Evolutionary conservation across 1,284 basidiomycete genomes (phyloP), one percentile per base, ranked within the genome.

Genomic region (Blastosporella zonata): DNA sequence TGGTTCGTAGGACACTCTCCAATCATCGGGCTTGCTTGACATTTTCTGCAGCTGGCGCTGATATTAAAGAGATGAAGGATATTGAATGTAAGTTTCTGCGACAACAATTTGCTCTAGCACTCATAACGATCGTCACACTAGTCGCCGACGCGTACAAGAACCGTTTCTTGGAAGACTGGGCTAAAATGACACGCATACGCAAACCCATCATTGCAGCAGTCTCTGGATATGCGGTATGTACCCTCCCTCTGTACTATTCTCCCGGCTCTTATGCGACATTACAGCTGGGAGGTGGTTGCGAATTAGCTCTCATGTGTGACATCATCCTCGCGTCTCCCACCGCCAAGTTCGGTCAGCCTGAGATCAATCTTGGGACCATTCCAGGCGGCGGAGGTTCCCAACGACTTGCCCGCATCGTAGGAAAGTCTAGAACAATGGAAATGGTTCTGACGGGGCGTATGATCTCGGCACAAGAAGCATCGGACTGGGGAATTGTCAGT

Each of bases 141-240:
- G 90, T 87, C 64, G 75, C 87, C 15, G 89, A 95, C 50, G 93
- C 87, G 1, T 98, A 93, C 79, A 86, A 85, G 67, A 81, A 77
- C 69, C 89, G 90, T 66, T 98, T 97, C 71, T 75, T 99, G 48
- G 87, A 87, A 55, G 82, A 88, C 66, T 99, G 97, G 96, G 79
- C 82, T 13, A 72, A 82, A 53, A 74, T 98, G 58, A 79, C 82
- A 10, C 74, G 73, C 37, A 79, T 96, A 55, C 79, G 85, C 60
- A 98, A 98, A 71, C 96, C 96, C 12, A 87, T 97, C 65, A 90
- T 99, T 53, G 95, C 94, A 33, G 96, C 96, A 8, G 94, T 99
- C 49, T 93, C 87, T 64, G 97, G 96, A 15, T 98, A 89, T 62
- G 95, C 96, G 17, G 93, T 96, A 67, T 60, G 90, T 60, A 17